Evolutionary conservation across 139 green algal genomes (phyloP).

Genomic region (Volvox africanus): DNA sequence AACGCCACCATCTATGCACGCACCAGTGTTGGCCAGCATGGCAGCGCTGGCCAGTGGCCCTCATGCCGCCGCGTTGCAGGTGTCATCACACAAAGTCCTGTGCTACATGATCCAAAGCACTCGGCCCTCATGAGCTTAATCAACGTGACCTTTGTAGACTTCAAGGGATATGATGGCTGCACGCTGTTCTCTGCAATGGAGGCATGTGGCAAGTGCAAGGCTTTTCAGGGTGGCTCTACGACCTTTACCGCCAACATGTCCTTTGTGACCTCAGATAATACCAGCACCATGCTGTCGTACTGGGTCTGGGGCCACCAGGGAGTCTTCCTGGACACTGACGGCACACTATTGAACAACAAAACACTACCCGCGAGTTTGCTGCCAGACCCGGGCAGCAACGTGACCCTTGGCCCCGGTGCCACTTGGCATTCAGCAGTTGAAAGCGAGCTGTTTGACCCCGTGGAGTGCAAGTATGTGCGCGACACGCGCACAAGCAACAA

Average conservation of each 20-base stretch:
- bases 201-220: conserved; percentile 59
- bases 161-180: conserved; percentile 31
- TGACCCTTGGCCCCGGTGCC: not conserved
- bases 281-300: not conserved
- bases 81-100: conserved; percentile 61
- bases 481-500: conserved; percentile 18
- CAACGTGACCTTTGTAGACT: conserved; percentile 70
- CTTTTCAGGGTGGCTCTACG: conserved; percentile 62
- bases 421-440: conserved; percentile 38
- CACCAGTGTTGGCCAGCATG: conserved; percentile 43
- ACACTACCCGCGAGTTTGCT: conserved; percentile 19
- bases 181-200: conserved; percentile 60
- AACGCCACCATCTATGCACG: conserved; percentile 57
- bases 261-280: conserved; percentile 39
- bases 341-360: conserved; percentile 56
- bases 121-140: conserved; percentile 54
- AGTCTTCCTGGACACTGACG: conserved; percentile 67
- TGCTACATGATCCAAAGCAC: conserved; percentile 39
- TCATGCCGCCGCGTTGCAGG: conserved; percentile 51
- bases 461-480: conserved; percentile 44
- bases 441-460: conserved; percentile 32
- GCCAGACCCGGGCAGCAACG: not conserved
- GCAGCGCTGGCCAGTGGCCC: conserved; percentile 54
- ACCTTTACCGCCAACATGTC: conserved; percentile 50
- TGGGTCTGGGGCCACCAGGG: conserved; percentile 63